A percentile compares a stretch with the other conserved stretches of the same genome.
Evolutionary conservation across 352 stramenopile genomes (phyloP).

Genomic region (Globisporangium perplexum): DNA sequence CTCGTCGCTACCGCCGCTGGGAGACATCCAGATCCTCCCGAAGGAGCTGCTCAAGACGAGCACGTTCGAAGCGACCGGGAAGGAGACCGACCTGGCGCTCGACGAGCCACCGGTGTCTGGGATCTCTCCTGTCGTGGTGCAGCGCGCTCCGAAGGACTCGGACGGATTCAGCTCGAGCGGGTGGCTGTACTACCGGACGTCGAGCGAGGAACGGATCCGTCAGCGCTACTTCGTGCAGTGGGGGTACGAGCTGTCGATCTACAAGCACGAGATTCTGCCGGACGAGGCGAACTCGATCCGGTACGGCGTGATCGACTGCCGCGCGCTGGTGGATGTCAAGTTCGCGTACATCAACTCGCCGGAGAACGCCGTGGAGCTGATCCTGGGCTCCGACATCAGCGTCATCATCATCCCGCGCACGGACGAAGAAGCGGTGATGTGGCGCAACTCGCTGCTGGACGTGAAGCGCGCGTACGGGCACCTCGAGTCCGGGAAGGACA

Average conservation of each 20-base stretch:
- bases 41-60: constrained; percentile 83
- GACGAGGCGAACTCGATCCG: constrained; percentile 77
- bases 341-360: constrained; percentile 83
- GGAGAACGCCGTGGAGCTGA: constrained; percentile 80
- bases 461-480: constrained; percentile 81
- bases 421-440: constrained; percentile 83
- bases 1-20: constrained; percentile 46
- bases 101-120: constrained; percentile 7
- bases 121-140: constrained; percentile 10
- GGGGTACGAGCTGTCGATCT: constrained; percentile 86
- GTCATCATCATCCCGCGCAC: constrained; percentile 81
- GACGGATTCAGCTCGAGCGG: constrained; percentile 63
- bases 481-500: constrained; percentile 69
- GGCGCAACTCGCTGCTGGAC: constrained; percentile 68
- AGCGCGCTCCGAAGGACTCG: constrained; percentile 5
- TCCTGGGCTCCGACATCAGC: constrained; percentile 69
- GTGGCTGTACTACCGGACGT: constrained; percentile 84
- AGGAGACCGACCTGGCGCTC: constrained; percentile 31
- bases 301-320: constrained; percentile 84
- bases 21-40: constrained; percentile 74
- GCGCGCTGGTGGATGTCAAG: constrained; percentile 71
- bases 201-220: constrained; percentile 74
- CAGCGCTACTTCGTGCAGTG: constrained; percentile 86
- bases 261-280: constrained; percentile 82
- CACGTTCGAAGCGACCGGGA: constrained; percentile 57